Base-by-base conservation (phyloP, 495 filamentous ascomycete genomes). In the Astrothelium macrocarpum region DNA sequence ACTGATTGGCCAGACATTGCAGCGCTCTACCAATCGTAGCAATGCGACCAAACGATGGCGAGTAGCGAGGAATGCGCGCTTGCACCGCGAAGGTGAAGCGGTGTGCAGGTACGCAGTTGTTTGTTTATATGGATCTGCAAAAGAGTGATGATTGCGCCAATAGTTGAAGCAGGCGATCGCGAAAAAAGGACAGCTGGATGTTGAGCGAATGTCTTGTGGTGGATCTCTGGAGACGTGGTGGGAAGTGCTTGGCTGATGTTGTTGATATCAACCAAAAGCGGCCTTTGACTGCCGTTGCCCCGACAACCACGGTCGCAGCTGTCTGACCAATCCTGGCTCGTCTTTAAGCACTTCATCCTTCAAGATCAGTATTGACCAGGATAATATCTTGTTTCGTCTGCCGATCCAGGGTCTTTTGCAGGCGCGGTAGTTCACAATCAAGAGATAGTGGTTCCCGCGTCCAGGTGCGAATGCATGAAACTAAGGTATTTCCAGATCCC, bases 41-140 rank as follows among this genome's bases (percentile, higher is more conserved):
- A 29, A 56, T 29, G 49, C 49, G 49, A 26, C 29, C 20, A 26
- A 29, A 29, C 23, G 2, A 29, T 20, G 20, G 20, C 2, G 5
- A 56, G 49, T 56, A 56, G 49, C 49, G 49, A 56, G 49, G 49
- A 56, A 56, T 56, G 49, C 49, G 25, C 49, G 49, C 1, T 9
- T 56, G 25, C 49, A 29, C 20, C 25, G 20, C 9, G 2, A 29
- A 56, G 20, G 20, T 49, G 45, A 12, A 26, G 23, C 49, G 49
- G 2, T 11, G 49, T 9, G 7, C 23, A 28, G 23, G 20, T 29
- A 29, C 25, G 25, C 25, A 56, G 2, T 16, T 56, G 25, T 29
- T 26, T 2, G 9, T 16, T 5, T 2, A 56, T 9, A 29, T 7
- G 10, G 49, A 29, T n/a, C 16, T 9, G 49, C 29, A 2, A 56